Base-by-base conservation (phyloP, 768 basidiomycete genomes). In the Leccinum olivaceopallidum region DNA sequence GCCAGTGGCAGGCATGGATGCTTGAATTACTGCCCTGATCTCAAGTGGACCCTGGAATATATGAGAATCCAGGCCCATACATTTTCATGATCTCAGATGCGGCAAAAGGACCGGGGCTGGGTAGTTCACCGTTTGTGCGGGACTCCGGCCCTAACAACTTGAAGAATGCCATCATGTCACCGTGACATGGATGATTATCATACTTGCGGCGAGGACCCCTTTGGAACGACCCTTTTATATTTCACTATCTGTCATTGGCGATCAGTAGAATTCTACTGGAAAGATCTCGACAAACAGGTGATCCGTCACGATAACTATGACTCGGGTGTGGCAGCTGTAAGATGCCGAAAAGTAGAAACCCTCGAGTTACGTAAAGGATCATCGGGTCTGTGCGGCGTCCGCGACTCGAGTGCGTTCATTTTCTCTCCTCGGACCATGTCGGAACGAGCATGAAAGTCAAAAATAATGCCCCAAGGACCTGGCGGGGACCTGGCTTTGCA, bases 341-440 rank as follows among this genome's bases (percentile, higher is more conserved):
- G 42, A n/a, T 42, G 34, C 34, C 13, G 13, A 14, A 36, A 14
- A 36, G 34, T 36, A 36, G 37, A 39, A 39, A 18, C 37, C 16
- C 12, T 20, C 0, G 20, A 47, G 20, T 47, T 22, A 47, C 44
- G 44, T 47, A 47, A 47, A 6, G 14, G 16, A 18, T 39, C 14
- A 14, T 16, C 16, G 18, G 42, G 42, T 20, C 18, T 42, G 39
- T 39, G 16, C 37, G 34, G 8, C 5, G 12, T 32, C 42, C 28
- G 3, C 13, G 28, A 34, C 64, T 65, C 64, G 44, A 63, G 50
- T 66, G 65, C 44, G 65, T 22, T 44, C 50, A 2, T 14, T 42
- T 47, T 54, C 28, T 16, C 48, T 53, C 37, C 37, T 61, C 56
- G 64, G 56, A 16, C 63, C 16, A 28, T 12, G 13, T 34, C 34